Evolutionary conservation across 169 alveolate species (phyloP).

Genomic region (Toxoplasma gondii): DNA sequence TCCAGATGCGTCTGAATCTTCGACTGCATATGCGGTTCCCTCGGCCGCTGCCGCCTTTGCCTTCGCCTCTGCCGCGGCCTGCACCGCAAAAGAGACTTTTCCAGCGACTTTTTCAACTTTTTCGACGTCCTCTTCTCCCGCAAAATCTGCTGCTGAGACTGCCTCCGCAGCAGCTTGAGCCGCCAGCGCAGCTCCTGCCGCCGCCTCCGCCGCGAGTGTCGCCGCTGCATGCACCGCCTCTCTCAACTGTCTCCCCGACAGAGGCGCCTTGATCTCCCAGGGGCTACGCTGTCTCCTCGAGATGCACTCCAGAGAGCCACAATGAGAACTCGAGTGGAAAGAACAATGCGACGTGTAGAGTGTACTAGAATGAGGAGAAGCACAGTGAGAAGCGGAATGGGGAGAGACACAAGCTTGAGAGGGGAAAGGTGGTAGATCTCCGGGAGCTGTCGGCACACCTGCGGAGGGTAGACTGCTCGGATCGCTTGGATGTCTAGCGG

Average conservation of each 20-base stretch:
- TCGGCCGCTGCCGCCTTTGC: conserved; percentile 28
- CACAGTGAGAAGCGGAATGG: too few species aligned
- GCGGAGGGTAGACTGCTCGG: too few species aligned
- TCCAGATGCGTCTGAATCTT: neutral
- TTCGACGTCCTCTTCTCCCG: neutral
- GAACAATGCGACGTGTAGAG: too few species aligned
- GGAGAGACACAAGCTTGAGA: too few species aligned
- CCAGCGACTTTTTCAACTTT: too few species aligned
- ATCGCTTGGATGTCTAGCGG: too few species aligned
- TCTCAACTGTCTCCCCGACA: neutral
- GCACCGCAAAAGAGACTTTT: neutral
- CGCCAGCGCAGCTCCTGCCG: neutral
- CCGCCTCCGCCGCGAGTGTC: conserved; percentile 14
- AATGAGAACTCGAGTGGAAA: too few species aligned
- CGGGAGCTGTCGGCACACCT: too few species aligned
- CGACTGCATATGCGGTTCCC: conserved; percentile 4
- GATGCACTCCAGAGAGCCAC: too few species aligned
- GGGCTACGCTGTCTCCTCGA: neutral
- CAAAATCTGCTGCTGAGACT: neutral
- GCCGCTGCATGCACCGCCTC: conserved; percentile 41
- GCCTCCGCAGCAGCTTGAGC: conserved; percentile 14
- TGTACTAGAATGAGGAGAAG: too few species aligned
- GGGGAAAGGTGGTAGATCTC: too few species aligned
- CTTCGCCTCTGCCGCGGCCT: conserved; percentile 31
- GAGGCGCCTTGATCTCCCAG: neutral